These are phyloP conservation scores for Rhodofomes roseus DNA, from an alignment of 1,284 basidiomycete species.

Conservation along the genomic window DNA sequence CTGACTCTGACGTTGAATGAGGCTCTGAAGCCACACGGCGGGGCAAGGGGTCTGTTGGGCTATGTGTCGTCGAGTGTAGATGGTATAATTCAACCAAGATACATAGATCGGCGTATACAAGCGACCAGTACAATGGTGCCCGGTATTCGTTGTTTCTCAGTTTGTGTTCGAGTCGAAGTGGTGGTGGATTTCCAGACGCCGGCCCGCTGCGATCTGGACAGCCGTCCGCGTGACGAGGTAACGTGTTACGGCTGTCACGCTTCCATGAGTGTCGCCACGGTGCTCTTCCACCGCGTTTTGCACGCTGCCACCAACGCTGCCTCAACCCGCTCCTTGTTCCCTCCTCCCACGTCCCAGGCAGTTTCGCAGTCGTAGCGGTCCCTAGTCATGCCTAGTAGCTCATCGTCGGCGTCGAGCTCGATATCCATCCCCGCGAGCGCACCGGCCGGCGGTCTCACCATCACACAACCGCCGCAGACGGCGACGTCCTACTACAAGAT, in stretches of 20 bases:
- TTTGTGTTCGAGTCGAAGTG: too few species aligned
- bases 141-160: too few species aligned
- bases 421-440: constrained; percentile 49
- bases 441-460: constrained; percentile 62
- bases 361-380: neutral
- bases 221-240: neutral
- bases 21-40: too few species aligned
- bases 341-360: neutral
- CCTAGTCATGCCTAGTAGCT: neutral
- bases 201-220: too few species aligned
- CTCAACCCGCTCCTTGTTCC: constrained; percentile 39
- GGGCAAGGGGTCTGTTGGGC: too few species aligned
- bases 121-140: too few species aligned
- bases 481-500: constrained; percentile 90
- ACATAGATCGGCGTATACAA: too few species aligned
- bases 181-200: too few species aligned
- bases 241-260: neutral
- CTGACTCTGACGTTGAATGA: too few species aligned
- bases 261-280: neutral
- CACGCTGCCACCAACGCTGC: constrained; percentile 27
- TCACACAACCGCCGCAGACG: constrained; percentile 78
- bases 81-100: too few species aligned
- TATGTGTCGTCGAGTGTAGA: too few species aligned
- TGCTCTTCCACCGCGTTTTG: neutral
- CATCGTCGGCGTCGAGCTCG: constrained; percentile 28